Evolutionary conservation across 2,329 filamentous ascomycete species (phyloP).

Genomic region (Stagonosporopsis tanaceti): DNA sequence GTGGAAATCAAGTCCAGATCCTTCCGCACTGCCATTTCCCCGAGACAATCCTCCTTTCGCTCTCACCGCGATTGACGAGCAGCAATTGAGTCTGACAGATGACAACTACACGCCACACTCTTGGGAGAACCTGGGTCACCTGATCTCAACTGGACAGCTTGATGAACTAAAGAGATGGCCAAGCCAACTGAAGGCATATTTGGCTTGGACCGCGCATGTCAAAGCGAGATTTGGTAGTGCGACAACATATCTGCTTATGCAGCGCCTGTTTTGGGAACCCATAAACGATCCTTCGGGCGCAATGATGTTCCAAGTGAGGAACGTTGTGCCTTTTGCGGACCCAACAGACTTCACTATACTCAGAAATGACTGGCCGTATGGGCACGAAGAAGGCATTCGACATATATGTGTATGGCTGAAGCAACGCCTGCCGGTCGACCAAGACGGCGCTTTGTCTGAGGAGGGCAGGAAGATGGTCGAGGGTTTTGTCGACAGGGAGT

Average conservation of each 20-base stretch:
- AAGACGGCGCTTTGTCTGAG: slow-evolving; percentile 41
- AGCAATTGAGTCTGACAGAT: slow-evolving; percentile 44
- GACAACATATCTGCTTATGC: slow-evolving; percentile 63
- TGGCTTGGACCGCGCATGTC: slow-evolving; percentile 64
- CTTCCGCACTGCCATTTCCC: slow-evolving; percentile 46
- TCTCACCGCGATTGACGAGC: slow-evolving; percentile 46
- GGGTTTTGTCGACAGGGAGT: slow-evolving; percentile 52
- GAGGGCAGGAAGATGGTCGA: slow-evolving; percentile 40
- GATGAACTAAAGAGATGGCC: slow-evolving; percentile 66
- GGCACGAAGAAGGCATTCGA: slow-evolving; percentile 60
- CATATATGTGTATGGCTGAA: slow-evolving; percentile 66
- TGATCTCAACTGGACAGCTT: slow-evolving; percentile 60
- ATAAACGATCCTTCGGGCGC: slow-evolving; percentile 23
- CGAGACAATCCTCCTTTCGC: slow-evolving; percentile 46
- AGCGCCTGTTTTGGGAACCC: slow-evolving; percentile 62
- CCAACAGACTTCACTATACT: slow-evolving; percentile 64
- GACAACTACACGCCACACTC: slow-evolving; percentile 45
- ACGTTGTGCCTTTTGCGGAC: slow-evolving; percentile 62
- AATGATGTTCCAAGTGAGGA: slow-evolving; percentile 53
- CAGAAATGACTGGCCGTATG: slow-evolving; percentile 71
- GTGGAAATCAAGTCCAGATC: slow-evolving; percentile 43
- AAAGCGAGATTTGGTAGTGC: slow-evolving; percentile 65
- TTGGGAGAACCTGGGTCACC: slow-evolving; percentile 42
- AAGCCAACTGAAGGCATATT: slow-evolving; percentile 65
- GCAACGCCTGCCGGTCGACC: slow-evolving; percentile 43